Evolutionary conservation across 768 basidiomycete species (phyloP), one percentile per base, ranked within the genome.

Genomic region (Macrolepiota dolichaula): DNA sequence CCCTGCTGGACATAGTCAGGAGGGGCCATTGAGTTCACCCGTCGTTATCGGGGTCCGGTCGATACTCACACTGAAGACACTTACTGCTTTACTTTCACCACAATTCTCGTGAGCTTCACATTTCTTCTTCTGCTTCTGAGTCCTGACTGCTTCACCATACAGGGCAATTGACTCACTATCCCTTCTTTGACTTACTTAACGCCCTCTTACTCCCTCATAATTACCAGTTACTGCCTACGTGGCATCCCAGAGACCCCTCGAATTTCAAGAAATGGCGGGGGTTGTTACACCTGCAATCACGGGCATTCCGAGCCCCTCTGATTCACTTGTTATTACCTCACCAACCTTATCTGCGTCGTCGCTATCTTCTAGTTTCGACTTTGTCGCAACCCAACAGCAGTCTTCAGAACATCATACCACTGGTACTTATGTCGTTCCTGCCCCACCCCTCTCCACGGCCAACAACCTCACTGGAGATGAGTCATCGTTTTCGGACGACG

Each of bases 401-500:
- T 24, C 29, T 53, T 50, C 32, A 25, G 50, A 44, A 5, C 25
- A 19, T 27, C 32, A 22, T 10, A 19, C 40, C 10, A 13, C 27
- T 47, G 17, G 32, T 47, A 22, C 56, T 50, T 17, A 4, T 22
- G 15, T 17, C 22, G 49, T 32, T 12, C 10, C 15, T 51, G 50
- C 49, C 5, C 27, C 12, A 5, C 35, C 50, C 11, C 42, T 25
- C 12, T 13, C 22, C 12, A 25, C 13, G 19, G 2, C 36, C 15
- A 25, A 4, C 15, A n/a, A 19, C 24, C 12, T 50, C 9, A 24
- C 59, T 5, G 46, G 52, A 38, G 52, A 57, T 24, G 51, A 47
- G 17, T 49, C 51, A 22, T 53, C 52, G 24, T 58, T 76, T 49
- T 82, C 80, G 0, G 84, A 83, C 65, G 57, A 57, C 15, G 85